Evolutionary conservation across 2,329 filamentous ascomycete species (phyloP).

Genomic region (Neopestalotiopsis sp.): DNA sequence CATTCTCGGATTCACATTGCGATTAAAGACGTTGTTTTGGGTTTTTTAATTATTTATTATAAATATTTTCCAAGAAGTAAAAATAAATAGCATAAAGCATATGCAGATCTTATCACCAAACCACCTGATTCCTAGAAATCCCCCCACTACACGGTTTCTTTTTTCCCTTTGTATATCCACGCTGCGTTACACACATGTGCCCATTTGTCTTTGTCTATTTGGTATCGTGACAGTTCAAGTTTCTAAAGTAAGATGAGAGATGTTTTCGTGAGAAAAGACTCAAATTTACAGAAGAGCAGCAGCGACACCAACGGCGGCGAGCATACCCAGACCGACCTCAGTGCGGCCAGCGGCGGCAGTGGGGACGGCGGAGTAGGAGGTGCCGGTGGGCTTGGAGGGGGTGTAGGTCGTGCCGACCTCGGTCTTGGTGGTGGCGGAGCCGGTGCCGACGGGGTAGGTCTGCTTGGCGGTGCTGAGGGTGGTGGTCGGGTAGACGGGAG

Average conservation of each 20-base stretch:
- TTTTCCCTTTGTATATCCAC: background rate
- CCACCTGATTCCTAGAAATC: background rate
- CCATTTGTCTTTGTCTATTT: background rate
- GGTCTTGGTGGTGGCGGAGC: conserved; percentile 1
- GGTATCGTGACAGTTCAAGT: background rate
- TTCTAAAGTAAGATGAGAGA: background rate
- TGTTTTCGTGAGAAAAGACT: background rate
- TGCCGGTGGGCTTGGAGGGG: conserved; percentile 8
- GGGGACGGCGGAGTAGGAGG: background rate
- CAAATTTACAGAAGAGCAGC: background rate
- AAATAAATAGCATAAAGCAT: background rate
- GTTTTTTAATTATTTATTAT: conserved; percentile 6
- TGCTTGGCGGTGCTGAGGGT: conserved; percentile 1
- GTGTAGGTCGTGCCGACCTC: conserved; percentile 14
- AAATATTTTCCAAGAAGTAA: conserved; percentile 4
- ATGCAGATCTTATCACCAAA: background rate
- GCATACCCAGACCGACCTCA: background rate
- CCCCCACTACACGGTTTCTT: background rate
- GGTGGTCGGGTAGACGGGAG: conserved; percentile 14
- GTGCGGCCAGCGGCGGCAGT: conserved; percentile 9
- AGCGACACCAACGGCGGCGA: conserved; percentile 1
- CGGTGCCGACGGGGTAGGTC: conserved; percentile 15
- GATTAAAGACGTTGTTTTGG: background rate
- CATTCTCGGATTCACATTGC: background rate
- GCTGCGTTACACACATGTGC: background rate